Conservation (phyloP, 2,329 filamentous ascomycete genomes). For the Epichloe sibirici region DNA sequence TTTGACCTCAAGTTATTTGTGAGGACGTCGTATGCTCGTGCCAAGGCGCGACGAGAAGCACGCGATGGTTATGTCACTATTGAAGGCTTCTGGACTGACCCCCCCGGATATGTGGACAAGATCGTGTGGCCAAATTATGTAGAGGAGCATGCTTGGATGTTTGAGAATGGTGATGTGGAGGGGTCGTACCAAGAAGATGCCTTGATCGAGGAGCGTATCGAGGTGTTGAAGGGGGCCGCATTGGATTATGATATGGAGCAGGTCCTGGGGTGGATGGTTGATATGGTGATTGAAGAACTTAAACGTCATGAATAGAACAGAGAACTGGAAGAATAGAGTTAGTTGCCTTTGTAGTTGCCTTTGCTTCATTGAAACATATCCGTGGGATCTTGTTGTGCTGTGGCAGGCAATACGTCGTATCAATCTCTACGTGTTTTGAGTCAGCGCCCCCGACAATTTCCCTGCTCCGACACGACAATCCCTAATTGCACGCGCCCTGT, state of each 20-base stretch:
- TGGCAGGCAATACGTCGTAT: neutral
- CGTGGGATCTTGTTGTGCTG: neutral
- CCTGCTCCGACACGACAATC: neutral
- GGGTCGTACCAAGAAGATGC: conserved; percentile 36
- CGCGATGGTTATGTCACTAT: conserved; percentile 67
- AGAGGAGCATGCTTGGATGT: conserved; percentile 68
- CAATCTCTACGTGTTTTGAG: neutral
- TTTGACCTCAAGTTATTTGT: conserved; percentile 74
- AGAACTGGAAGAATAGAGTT: neutral
- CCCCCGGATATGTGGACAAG: conserved; percentile 85
- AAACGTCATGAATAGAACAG: conserved; percentile 13
- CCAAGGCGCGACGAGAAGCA: conserved; percentile 53
- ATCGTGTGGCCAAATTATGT: conserved; percentile 96
- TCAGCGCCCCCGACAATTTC: neutral
- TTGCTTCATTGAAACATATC: neutral
- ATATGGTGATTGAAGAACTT: conserved; percentile 40
- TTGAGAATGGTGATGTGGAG: conserved; percentile 56
- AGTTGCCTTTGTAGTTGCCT: neutral
- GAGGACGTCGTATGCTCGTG: conserved; percentile 50
- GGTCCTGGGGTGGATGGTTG: conserved; percentile 57
- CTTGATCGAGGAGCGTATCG: conserved; percentile 31
- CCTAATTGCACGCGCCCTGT: neutral
- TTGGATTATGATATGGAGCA: conserved; percentile 47
- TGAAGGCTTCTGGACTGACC: conserved; percentile 93
- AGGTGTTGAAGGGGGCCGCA: conserved; percentile 33